Evolutionary conservation across 2,329 filamentous ascomycete genomes (phyloP).

Genomic region (Teratosphaeria destructans): DNA sequence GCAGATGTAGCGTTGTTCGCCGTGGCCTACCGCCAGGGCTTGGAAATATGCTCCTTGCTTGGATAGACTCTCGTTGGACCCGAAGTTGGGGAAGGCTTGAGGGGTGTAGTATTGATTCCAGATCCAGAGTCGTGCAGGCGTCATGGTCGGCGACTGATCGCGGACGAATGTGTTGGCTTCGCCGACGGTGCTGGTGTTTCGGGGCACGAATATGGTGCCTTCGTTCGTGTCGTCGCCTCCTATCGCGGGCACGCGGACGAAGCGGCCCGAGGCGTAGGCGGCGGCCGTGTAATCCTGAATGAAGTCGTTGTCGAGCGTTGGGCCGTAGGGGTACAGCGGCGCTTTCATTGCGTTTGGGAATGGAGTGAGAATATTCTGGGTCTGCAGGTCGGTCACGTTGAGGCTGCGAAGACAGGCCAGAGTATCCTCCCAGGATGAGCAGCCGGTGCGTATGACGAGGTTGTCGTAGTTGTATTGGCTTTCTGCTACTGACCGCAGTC

Average conservation of each 20-base stretch:
- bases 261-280: constrained; percentile 39
- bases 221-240: constrained; percentile 52
- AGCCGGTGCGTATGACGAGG: constrained; percentile 40
- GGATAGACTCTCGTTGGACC: constrained; percentile 18
- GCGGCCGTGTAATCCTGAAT: constrained; percentile 40
- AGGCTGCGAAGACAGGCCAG: constrained; percentile 42
- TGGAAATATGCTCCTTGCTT: constrained; percentile 45
- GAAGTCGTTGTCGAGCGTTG: constrained; percentile 42
- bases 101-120: constrained; percentile 50
- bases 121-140: constrained; percentile 36
- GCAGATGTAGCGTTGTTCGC: constrained; percentile 57
- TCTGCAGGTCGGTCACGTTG: constrained; percentile 34
- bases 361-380: constrained; percentile 35
- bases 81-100: constrained; percentile 34
- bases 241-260: constrained; percentile 44
- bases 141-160: constrained; percentile 49
- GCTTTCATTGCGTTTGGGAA: constrained; percentile 34
- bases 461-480: constrained; percentile 41
- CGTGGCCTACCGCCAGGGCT: constrained; percentile 48
- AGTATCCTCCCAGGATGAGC: constrained; percentile 29
- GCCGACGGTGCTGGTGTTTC: constrained; percentile 34
- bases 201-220: constrained; percentile 52
- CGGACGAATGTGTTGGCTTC: constrained; percentile 47
- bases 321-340: constrained; percentile 43
- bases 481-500: constrained; percentile 37